Percentiles rank a stretch among this genome's conserved stretches.
Conservation (phyloP, 176 grass and related monocot species). For the Eragrostis nindensis region DNA sequence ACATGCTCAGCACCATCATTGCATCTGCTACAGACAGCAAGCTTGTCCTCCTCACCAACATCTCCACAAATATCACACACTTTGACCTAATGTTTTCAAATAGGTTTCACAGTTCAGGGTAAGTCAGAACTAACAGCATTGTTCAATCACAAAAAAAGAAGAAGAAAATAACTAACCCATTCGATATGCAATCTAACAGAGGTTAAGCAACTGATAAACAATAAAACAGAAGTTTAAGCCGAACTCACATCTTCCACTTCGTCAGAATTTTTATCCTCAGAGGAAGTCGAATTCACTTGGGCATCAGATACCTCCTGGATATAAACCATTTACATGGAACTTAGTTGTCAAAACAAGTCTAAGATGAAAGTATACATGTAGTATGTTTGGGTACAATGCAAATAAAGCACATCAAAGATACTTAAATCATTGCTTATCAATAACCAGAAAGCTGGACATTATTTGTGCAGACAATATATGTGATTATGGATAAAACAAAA, state of each 20-base stretch:
- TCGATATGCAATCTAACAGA: constrained; percentile 18
- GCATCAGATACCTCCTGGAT: constrained; percentile 25
- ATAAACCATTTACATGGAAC: constrained; percentile 25
- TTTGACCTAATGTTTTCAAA: constrained; percentile 71
- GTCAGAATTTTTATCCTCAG: constrained; percentile 46
- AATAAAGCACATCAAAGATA: constrained; percentile 25
- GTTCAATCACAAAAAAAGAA: constrained; percentile 13
- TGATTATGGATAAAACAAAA: constrained; percentile 22
- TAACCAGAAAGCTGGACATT: constrained; percentile 11
- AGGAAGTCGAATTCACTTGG: constrained; percentile 31
- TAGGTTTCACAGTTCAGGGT: constrained; percentile 35
- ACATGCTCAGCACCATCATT: constrained; percentile 94
- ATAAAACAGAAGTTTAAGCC: constrained; percentile 21
- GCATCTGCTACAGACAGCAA: constrained; percentile 88
- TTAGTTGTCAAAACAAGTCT: constrained; percentile 8
- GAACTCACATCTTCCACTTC: constrained; percentile 85
- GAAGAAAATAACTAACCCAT: not conserved
- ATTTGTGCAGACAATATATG: too few species aligned
- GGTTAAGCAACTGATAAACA: constrained; percentile 28
- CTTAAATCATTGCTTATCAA: not conserved
- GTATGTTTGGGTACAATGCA: constrained; percentile 6
- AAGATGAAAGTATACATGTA: constrained; percentile 3
- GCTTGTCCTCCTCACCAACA: constrained; percentile 81
- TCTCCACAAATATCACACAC: constrained; percentile 98
- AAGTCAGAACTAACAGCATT: constrained; percentile 9